Conservation (phyloP, 495 filamentous ascomycete species). For the Cenococcum geophilum region DNA sequence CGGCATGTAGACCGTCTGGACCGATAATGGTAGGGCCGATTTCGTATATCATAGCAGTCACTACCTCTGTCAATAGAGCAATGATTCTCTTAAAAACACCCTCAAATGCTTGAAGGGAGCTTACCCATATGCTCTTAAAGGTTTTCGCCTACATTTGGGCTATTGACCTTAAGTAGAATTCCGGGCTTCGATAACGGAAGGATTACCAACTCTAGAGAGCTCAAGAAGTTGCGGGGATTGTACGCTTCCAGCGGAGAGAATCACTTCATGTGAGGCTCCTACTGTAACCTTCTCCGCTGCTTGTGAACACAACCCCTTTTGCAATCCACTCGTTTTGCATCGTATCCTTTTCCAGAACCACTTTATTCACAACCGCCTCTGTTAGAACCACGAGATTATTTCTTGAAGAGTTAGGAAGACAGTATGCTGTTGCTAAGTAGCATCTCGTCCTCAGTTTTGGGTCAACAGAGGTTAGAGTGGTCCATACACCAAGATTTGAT, state of each 20-base stretch:
- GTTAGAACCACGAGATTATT: conserved; percentile 29
- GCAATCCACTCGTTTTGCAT: conserved; percentile 12
- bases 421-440: conserved; percentile 19
- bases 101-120: conserved; percentile 2
- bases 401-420: conserved; percentile 10
- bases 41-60: conserved; percentile 46
- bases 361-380: conserved; percentile 11
- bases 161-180: conserved; percentile 23
- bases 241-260: conserved; percentile 31
- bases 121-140: conserved; percentile 44
- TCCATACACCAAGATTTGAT: conserved; percentile 45
- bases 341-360: conserved; percentile 14
- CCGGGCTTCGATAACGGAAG: conserved; percentile 26
- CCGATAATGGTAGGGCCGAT: conserved; percentile 40
- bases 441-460: conserved; percentile 10
- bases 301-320: conserved; percentile 38
- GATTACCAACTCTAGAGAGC: conserved; percentile 39
- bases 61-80: not conserved
- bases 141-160: conserved; percentile 43
- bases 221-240: conserved; percentile 35
- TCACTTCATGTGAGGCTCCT: conserved; percentile 31
- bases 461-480: conserved; percentile 41
- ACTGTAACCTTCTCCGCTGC: conserved; percentile 29
- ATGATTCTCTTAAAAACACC: not conserved
- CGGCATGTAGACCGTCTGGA: conserved; percentile 41